Evolutionary conservation across 2,329 filamentous ascomycete genomes (phyloP).

Genomic region (Pseudovirgaria hyperparasitica): DNA sequence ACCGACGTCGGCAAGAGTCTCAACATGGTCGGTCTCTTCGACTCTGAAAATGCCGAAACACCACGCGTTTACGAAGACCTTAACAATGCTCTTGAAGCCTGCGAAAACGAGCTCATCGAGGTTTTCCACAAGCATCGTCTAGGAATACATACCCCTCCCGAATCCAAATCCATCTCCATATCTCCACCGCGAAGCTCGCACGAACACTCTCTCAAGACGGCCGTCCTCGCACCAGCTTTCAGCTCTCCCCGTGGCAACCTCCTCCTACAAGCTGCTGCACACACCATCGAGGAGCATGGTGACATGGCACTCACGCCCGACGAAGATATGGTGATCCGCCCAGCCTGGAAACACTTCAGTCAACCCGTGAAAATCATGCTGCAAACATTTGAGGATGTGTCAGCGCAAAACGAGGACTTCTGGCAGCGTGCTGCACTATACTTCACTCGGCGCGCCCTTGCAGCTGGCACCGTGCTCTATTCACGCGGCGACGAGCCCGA

Average conservation of each 20-base stretch:
- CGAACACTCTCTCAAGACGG: constrained; percentile 9
- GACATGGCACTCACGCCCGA: constrained; percentile 6
- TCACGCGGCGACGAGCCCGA: constrained; percentile 59
- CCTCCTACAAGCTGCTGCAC: constrained; percentile 64
- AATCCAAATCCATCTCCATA: constrained; percentile 5
- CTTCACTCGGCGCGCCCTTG: constrained; percentile 57
- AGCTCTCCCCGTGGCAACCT: constrained; percentile 73
- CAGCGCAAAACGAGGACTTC: constrained; percentile 80
- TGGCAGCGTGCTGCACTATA: constrained; percentile 74
- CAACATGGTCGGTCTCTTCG: constrained; percentile 70
- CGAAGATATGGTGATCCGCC: constrained; percentile 34
- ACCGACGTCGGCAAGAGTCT: constrained; percentile 67
- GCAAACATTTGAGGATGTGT: constrained; percentile 87
- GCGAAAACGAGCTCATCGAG: constrained; percentile 84
- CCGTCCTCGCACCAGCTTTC: constrained; percentile 38
- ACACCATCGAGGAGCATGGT: constrained; percentile 57
- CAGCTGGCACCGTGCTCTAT: constrained; percentile 63
- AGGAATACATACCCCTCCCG: constrained; percentile 9
- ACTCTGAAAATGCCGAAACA: constrained; percentile 57
- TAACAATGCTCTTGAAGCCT: constrained; percentile 85
- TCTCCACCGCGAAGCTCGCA: constrained; percentile 1
- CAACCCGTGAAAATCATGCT: constrained; percentile 85
- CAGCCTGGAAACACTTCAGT: constrained; percentile 74
- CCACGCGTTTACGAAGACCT: constrained; percentile 68
- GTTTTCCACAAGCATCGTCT: constrained; percentile 35